Evolutionary conservation across 2,329 filamentous ascomycete species (phyloP).

Genomic region (Annulohypoxylon truncatum): DNA sequence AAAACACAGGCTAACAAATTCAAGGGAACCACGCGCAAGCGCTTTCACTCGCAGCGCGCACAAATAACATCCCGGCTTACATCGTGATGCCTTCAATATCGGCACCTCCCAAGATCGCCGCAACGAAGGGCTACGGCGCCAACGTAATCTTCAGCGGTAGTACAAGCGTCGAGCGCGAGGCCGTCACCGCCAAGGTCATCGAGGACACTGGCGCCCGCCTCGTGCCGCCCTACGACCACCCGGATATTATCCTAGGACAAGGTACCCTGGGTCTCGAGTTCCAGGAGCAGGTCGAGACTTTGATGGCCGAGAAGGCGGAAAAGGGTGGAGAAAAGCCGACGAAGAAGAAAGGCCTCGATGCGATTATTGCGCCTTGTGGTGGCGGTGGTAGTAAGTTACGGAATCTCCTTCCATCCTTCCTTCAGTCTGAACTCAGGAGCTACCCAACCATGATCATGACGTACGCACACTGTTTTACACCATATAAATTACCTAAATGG

Average conservation of each 20-base stretch:
- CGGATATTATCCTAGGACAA: slow-evolving; percentile 90
- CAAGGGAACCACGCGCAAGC: slow-evolving; percentile 95
- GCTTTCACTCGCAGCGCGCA: slow-evolving; percentile 83
- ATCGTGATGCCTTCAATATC: slow-evolving; percentile 94
- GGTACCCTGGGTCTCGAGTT: slow-evolving; percentile 90
- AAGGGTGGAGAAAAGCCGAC: slow-evolving; percentile 28
- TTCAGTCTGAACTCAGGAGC: not conserved
- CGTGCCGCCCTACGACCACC: slow-evolving; percentile 92
- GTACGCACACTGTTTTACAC: not conserved
- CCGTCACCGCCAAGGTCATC: slow-evolving; percentile 76
- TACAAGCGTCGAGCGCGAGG: slow-evolving; percentile 84
- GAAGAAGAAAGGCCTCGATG: slow-evolving; percentile 63
- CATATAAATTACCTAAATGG: not conserved
- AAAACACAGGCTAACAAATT: slow-evolving; percentile 32
- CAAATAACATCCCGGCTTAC: slow-evolving; percentile 79
- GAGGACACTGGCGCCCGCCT: slow-evolving; percentile 79
- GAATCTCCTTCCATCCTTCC: not conserved
- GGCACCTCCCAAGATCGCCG: slow-evolving; percentile 86
- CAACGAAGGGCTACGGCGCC: slow-evolving; percentile 81
- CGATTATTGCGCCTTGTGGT: slow-evolving; percentile 84
- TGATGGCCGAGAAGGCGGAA: slow-evolving; percentile 55
- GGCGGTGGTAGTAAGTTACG: slow-evolving; percentile 74
- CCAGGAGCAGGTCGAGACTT: slow-evolving; percentile 73
- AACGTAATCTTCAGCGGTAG: slow-evolving; percentile 83
- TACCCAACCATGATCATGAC: not conserved